These are phyloP conservation scores for Heliamphora pulchella DNA, from an alignment of 179 eudicot species.

Conservation along the genomic window DNA sequence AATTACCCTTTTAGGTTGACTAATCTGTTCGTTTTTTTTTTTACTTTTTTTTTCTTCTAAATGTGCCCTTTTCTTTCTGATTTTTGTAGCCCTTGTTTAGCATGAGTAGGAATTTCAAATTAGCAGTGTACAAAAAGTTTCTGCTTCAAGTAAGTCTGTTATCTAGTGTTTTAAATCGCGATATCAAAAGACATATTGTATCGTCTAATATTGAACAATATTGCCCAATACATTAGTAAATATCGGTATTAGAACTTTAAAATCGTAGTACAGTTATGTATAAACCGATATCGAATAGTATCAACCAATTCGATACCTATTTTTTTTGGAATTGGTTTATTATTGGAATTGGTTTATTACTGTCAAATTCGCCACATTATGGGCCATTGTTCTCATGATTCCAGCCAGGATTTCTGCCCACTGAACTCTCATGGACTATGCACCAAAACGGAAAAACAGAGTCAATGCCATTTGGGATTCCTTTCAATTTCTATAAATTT, in stretches of 20 bases:
- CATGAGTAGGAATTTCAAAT: constrained; percentile 18
- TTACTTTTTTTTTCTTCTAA: not conserved
- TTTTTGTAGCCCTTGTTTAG: constrained; percentile 17
- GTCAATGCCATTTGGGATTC: not conserved
- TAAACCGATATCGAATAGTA: not conserved
- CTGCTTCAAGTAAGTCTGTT: constrained; percentile 14
- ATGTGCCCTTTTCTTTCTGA: not conserved
- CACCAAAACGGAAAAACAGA: constrained; percentile 21
- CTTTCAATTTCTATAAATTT: not conserved
- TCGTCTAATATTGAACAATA: no score
- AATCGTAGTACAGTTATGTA: not conserved
- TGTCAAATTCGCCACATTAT: constrained; percentile 6
- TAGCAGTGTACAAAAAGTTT: constrained; percentile 38
- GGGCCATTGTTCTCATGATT: constrained; percentile 25
- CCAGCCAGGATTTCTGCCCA: constrained; percentile 41
- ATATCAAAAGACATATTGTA: not conserved
- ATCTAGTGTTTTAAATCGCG: not conserved
- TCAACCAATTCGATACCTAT: no score
- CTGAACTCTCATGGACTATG: constrained; percentile 25
- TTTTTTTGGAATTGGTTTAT: no score
- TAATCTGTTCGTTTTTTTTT: constrained; percentile 7
- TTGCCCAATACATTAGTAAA: no score
- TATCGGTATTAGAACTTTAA: not conserved
- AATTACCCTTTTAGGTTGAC: constrained; percentile 18
- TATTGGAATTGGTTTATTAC: constrained; percentile 3